phyloP scores from a whole-genome alignment of 1,139 yeast genomes.

The Kodamaea plutei region DNA sequence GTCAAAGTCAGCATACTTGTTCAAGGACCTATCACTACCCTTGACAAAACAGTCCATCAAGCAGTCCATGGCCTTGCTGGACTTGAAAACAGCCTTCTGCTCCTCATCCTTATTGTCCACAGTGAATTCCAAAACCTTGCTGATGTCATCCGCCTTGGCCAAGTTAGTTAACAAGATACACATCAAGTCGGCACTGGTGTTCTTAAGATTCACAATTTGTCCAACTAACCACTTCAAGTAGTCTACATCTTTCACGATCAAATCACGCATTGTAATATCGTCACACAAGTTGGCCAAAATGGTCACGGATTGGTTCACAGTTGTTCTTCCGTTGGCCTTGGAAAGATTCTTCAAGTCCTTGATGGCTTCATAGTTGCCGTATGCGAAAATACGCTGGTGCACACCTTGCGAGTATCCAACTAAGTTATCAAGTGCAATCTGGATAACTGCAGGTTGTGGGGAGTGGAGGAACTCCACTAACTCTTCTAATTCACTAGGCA shows the following conservation, averaged over 20 bases:
- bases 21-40: slow-evolving; percentile 70
- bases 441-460: slow-evolving; percentile 76
- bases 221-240: slow-evolving; percentile 55
- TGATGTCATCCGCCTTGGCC: slow-evolving; percentile 70
- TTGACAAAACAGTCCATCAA: slow-evolving; percentile 88
- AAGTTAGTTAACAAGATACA: slow-evolving; percentile 81
- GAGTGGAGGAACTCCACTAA: slow-evolving; percentile 81
- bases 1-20: slow-evolving; percentile 71
- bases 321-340: slow-evolving; percentile 48
- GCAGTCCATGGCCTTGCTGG: slow-evolving; percentile 68
- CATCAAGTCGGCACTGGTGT: slow-evolving; percentile 74
- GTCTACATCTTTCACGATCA: slow-evolving; percentile 60
- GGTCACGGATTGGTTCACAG: slow-evolving; percentile 68
- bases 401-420: slow-evolving; percentile 79
- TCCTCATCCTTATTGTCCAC: slow-evolving; percentile 29
- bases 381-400: slow-evolving; percentile 61
- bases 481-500: slow-evolving; percentile 64
- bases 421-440: slow-evolving; percentile 79
- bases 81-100: slow-evolving; percentile 44
- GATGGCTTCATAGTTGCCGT: slow-evolving; percentile 68
- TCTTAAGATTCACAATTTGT: slow-evolving; percentile 52
- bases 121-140: slow-evolving; percentile 49
- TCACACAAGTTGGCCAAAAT: slow-evolving; percentile 82
- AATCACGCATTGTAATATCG: slow-evolving; percentile 55
- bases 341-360: slow-evolving; percentile 64